Percentiles rank a stretch among this genome's conserved stretches.
Evolutionary conservation across 257 asterid genomes (phyloP).

Genomic region (Fraxinus excelsior): DNA sequence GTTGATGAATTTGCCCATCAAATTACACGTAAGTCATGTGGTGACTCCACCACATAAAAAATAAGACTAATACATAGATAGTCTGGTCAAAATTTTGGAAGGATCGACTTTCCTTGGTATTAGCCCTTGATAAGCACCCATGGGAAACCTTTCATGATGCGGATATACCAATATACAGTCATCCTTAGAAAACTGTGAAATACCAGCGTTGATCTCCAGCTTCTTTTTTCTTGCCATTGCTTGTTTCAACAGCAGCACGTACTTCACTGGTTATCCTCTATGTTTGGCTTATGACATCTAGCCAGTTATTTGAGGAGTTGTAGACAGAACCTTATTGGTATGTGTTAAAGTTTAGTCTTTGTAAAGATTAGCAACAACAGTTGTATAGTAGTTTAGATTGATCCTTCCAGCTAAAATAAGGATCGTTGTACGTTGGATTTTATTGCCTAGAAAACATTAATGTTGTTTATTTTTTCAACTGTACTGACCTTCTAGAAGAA

Average conservation of each 20-base stretch:
- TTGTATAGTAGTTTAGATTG: not conserved
- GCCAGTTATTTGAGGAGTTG: not conserved
- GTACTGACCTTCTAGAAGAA: not conserved
- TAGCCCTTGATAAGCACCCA: not conserved
- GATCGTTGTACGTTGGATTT: not conserved
- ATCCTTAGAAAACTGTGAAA: not conserved
- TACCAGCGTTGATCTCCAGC: not conserved
- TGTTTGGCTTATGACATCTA: not conserved
- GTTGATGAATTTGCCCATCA: not conserved
- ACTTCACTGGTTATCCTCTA: not conserved
- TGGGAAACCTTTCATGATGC: not conserved
- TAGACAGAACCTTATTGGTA: not conserved
- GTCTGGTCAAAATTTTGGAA: no score
- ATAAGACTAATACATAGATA: not conserved
- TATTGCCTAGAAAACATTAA: not conserved
- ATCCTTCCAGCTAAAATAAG: not conserved
- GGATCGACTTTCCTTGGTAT: not conserved
- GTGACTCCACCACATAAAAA: not conserved
- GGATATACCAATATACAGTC: not conserved
- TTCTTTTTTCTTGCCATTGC: not conserved
- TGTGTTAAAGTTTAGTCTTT: not conserved
- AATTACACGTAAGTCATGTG: not conserved
- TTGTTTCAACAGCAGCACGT: not conserved
- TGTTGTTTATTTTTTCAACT: not conserved
- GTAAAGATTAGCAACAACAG: not conserved